Evolutionary conservation across 495 filamentous ascomycete genomes (phyloP).

Genomic region (Penicillium turbatum): DNA sequence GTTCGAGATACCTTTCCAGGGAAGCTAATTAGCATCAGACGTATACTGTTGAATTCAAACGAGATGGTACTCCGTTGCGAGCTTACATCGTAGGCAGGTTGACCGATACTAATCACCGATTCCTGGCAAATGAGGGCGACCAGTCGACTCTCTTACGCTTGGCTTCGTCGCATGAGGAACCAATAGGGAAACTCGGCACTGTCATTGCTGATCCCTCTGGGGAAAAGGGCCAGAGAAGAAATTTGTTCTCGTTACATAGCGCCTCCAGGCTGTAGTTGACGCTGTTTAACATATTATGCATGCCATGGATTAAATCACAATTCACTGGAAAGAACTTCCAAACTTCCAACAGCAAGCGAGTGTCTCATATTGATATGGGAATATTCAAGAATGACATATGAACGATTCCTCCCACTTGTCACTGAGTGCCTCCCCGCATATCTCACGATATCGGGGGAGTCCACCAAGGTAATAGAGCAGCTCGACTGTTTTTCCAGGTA

Average conservation of each 20-base stretch:
- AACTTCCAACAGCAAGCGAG: too few species aligned
- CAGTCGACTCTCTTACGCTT: slow-evolving; percentile 6
- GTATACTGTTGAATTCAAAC: slow-evolving; percentile 50
- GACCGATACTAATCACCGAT: slow-evolving; percentile 37
- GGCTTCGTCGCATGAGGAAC: slow-evolving; percentile 4
- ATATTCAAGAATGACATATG: too few species aligned
- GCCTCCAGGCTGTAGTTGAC: not conserved
- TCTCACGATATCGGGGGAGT: too few species aligned
- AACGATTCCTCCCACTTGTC: too few species aligned
- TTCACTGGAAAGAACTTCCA: too few species aligned
- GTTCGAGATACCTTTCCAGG: not conserved
- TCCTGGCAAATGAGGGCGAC: slow-evolving; percentile 49
- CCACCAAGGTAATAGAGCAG: too few species aligned
- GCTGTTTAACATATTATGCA: too few species aligned
- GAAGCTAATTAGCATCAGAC: slow-evolving; percentile 33
- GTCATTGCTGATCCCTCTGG: slow-evolving; percentile 4
- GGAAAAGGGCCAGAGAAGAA: slow-evolving; percentile 4
- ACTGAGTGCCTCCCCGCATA: too few species aligned
- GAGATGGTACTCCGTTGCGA: slow-evolving; percentile 37
- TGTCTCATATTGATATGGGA: too few species aligned
- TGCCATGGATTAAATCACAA: too few species aligned
- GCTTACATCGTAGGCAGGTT: slow-evolving; percentile 49
- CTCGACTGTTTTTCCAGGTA: too few species aligned
- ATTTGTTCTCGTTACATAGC: slow-evolving; percentile 10
- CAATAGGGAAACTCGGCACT: slow-evolving; percentile 5